Percentiles rank a stretch among this genome's conserved stretches.
Conservation (phyloP, 1,284 basidiomycete species). For the Naganishia liquefaciens region DNA sequence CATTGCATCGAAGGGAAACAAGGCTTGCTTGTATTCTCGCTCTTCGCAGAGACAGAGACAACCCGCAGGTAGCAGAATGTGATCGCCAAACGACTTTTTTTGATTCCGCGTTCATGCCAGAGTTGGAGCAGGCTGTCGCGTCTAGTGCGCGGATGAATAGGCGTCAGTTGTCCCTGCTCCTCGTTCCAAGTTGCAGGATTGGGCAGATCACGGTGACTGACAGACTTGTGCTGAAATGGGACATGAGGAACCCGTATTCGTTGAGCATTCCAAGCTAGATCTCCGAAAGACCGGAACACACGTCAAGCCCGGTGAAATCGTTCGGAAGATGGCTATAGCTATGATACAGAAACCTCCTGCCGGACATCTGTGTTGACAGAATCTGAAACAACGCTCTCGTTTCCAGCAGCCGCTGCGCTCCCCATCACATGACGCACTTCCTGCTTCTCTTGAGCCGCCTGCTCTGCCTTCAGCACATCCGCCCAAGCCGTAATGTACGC, state of each 20-base stretch:
- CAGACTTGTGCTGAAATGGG: too few species aligned
- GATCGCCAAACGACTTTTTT: slow-evolving; percentile 22
- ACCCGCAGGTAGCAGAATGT: background rate
- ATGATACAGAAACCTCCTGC: slow-evolving; percentile 22
- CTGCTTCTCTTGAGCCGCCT: slow-evolving; percentile 5
- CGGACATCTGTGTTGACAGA: slow-evolving; percentile 2
- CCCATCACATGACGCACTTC: background rate
- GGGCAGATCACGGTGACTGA: too few species aligned
- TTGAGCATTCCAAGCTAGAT: too few species aligned
- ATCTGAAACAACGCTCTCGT: background rate
- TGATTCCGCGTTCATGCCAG: background rate
- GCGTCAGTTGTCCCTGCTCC: too few species aligned
- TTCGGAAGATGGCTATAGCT: background rate
- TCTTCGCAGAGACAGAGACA: background rate
- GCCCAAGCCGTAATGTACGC: slow-evolving; percentile 47
- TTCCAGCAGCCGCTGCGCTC: background rate
- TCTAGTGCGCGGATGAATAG: background rate
- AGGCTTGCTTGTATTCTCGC: too few species aligned
- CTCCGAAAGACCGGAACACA: too few species aligned
- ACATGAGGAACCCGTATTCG: too few species aligned
- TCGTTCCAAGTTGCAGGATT: too few species aligned
- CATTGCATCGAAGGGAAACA: background rate
- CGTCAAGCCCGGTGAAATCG: too few species aligned
- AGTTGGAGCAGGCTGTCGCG: background rate
- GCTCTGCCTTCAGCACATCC: slow-evolving; percentile 25